Evolutionary conservation across 257 asterid species (phyloP).

Genomic region (Jaltomata sinuosa): DNA sequence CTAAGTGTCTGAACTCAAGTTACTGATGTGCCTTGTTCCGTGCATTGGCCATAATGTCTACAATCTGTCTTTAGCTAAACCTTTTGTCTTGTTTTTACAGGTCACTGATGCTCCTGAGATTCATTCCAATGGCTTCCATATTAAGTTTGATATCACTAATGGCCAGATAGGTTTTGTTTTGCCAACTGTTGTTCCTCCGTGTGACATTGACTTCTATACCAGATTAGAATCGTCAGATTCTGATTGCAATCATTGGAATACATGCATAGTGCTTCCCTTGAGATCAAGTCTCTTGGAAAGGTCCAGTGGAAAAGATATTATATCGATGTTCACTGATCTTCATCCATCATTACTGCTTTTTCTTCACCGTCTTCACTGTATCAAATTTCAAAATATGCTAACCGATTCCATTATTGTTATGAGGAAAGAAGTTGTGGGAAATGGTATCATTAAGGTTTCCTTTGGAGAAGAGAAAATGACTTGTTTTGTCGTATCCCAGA

Average conservation of each 20-base stretch:
- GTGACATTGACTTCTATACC: slow-evolving; percentile 54
- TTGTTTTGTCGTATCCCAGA: slow-evolving; percentile 77
- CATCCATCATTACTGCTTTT: slow-evolving; percentile 86
- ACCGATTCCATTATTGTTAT: slow-evolving; percentile 57
- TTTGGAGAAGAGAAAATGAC: slow-evolving; percentile 63
- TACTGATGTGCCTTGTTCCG: neutral
- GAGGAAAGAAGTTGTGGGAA: slow-evolving; percentile 62
- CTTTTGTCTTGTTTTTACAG: slow-evolving; percentile 25
- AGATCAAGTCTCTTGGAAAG: slow-evolving; percentile 44
- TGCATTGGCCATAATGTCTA: neutral
- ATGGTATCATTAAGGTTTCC: slow-evolving; percentile 72
- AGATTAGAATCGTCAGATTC: slow-evolving; percentile 44
- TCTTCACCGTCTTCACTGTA: slow-evolving; percentile 26
- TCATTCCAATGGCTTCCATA: slow-evolving; percentile 87
- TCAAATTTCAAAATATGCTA: slow-evolving; percentile 59
- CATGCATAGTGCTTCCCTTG: slow-evolving; percentile 92
- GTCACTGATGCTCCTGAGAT: slow-evolving; percentile 93
- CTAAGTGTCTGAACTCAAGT: neutral
- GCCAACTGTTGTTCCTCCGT: slow-evolving; percentile 76
- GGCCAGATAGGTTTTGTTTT: slow-evolving; percentile 96
- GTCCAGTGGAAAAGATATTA: slow-evolving; percentile 39
- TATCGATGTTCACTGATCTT: slow-evolving; percentile 84
- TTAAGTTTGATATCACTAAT: slow-evolving; percentile 73
- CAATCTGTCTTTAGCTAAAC: neutral
- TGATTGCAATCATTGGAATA: slow-evolving; percentile 51